Evolutionary conservation across 192 early-diverging fungal genomes (phyloP).

Genomic region (Mortierella claussenii): DNA sequence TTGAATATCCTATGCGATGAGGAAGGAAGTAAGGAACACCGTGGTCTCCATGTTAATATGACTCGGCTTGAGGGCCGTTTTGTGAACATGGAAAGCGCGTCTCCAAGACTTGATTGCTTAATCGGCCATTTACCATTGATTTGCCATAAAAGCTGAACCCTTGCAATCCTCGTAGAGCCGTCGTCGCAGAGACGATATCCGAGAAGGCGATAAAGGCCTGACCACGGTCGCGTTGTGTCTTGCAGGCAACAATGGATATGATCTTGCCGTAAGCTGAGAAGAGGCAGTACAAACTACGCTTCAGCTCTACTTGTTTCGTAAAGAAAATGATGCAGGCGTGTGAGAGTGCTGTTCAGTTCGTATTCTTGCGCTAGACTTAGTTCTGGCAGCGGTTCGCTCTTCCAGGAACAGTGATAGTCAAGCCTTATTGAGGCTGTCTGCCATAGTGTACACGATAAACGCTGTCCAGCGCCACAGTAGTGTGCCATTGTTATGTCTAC

Average conservation of each 20-base stretch:
- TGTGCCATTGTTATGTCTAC: no score
- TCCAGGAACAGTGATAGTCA: no score
- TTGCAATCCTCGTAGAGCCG: constrained; percentile 87
- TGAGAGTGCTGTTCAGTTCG: no score
- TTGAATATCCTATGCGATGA: constrained; percentile 61
- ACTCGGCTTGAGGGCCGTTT: not conserved
- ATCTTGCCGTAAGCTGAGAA: constrained; percentile 91
- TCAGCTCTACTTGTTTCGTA: constrained; percentile 63
- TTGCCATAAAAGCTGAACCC: constrained; percentile 89
- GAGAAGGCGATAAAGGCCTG: constrained; percentile 95
- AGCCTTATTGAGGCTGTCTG: no score
- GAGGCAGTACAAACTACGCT: constrained; percentile 77
- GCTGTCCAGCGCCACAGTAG: no score
- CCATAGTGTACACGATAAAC: no score
- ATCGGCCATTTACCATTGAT: constrained; percentile 71
- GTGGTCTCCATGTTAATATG: no score
- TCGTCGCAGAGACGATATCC: constrained; percentile 86
- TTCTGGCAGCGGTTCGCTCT: no score
- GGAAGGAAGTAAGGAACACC: not conserved
- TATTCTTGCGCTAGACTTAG: no score
- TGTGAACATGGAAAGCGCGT: not conserved
- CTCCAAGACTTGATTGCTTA: not conserved
- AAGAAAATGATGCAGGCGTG: no score
- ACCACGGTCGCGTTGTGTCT: constrained; percentile 86
- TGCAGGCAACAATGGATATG: constrained; percentile 86